Percentiles rank a stretch among this genome's conserved stretches.
These are phyloP conservation scores for Melaleuca quinquenervia DNA, from an alignment of 345 rosid genomes.

Conservation along the genomic window DNA sequence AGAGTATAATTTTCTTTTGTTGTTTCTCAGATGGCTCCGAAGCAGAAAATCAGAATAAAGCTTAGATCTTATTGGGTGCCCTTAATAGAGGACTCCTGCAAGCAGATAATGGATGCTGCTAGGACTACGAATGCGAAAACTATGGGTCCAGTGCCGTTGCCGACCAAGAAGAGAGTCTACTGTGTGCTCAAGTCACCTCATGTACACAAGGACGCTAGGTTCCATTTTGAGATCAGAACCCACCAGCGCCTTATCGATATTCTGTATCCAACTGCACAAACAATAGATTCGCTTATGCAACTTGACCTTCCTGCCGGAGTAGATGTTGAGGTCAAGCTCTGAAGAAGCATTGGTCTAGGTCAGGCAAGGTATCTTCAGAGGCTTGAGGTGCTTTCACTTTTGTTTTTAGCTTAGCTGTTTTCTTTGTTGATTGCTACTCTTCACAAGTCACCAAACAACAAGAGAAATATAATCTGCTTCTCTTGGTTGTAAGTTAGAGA, in stretches of 20 bases:
- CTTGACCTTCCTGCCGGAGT: slow-evolving; percentile 97
- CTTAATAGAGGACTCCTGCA: slow-evolving; percentile 89
- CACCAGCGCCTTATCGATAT: slow-evolving; percentile 91
- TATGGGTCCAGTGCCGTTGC: slow-evolving; percentile 93
- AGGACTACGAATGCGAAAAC: slow-evolving; percentile 82
- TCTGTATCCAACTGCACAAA: slow-evolving; percentile 92
- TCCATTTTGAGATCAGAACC: slow-evolving; percentile 90
- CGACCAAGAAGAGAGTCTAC: slow-evolving; percentile 77
- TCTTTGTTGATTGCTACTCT: background rate
- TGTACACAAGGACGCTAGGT: slow-evolving; percentile 98
- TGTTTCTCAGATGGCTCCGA: slow-evolving; percentile 63
- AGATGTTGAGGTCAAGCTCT: slow-evolving; percentile 96
- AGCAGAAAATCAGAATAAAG: slow-evolving; percentile 96
- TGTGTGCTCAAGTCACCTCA: slow-evolving; percentile 98
- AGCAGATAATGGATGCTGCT: slow-evolving; percentile 94
- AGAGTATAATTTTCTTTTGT: background rate
- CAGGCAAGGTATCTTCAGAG: slow-evolving; percentile 6
- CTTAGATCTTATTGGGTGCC: slow-evolving; percentile 91
- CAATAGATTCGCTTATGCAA: slow-evolving; percentile 96
- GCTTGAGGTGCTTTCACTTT: slow-evolving; percentile 22
- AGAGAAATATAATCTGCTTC: background rate
- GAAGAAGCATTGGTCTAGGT: slow-evolving; percentile 7
- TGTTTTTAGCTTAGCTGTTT: slow-evolving; percentile 17
- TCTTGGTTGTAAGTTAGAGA: background rate
- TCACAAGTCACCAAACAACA: background rate